Percentiles rank a stretch among this genome's conserved stretches.
Evolutionary conservation across 2,329 filamentous ascomycete species (phyloP).

Genomic region (Pseudogymnoascus sp.): DNA sequence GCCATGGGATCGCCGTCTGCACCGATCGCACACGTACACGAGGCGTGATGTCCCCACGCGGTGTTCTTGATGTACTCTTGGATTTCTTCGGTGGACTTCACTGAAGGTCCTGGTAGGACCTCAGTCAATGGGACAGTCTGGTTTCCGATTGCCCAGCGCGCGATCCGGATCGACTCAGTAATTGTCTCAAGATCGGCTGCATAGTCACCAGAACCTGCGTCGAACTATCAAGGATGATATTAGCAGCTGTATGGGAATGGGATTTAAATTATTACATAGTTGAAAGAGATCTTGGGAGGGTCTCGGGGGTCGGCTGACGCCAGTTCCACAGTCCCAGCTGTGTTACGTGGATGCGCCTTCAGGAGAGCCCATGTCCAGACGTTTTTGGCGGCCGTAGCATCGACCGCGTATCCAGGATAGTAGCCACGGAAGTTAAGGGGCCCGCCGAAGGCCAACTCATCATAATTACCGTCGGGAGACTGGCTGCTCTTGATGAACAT

Average conservation of each 20-base stretch:
- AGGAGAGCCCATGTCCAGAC: slow-evolving; percentile 38
- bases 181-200: slow-evolving; percentile 18
- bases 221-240: slow-evolving; percentile 31
- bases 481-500: slow-evolving; percentile 28
- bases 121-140: slow-evolving; percentile 37
- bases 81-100: slow-evolving; percentile 37
- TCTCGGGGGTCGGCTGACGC: slow-evolving; percentile 57
- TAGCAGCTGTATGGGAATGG: background rate
- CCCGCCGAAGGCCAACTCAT: slow-evolving; percentile 31
- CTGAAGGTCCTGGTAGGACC: slow-evolving; percentile 36
- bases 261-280: slow-evolving; percentile 34
- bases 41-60: slow-evolving; percentile 53
- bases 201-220: slow-evolving; percentile 32
- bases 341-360: slow-evolving; percentile 58
- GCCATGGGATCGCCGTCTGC: slow-evolving; percentile 31
- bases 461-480: slow-evolving; percentile 33
- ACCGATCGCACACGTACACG: slow-evolving; percentile 50
- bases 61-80: slow-evolving; percentile 43
- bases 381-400: slow-evolving; percentile 33
- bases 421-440: slow-evolving; percentile 35
- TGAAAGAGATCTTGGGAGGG: slow-evolving; percentile 55
- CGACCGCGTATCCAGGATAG: slow-evolving; percentile 34
- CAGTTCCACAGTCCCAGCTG: slow-evolving; percentile 55
- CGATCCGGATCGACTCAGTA: slow-evolving; percentile 16
- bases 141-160: slow-evolving; percentile 32